Base-by-base conservation (phyloP, 169 alveolate genomes). In the Eimeria falciformis region DNA sequence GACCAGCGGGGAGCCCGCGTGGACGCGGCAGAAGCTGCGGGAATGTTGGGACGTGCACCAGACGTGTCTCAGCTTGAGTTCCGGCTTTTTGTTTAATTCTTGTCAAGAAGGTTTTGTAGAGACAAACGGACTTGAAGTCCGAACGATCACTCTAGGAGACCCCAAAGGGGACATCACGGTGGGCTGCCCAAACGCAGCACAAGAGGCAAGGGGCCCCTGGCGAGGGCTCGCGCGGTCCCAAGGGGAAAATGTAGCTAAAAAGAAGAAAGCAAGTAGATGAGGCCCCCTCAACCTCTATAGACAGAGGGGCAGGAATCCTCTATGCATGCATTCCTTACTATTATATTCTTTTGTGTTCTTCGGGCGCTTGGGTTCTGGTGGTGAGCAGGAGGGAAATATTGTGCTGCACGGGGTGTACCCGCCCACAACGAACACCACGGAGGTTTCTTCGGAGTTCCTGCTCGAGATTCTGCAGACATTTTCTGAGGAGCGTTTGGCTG, bases 31-130 rank as follows among this genome's bases (percentile, higher is more conserved):
- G 25, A 62, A 12, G 12, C 73, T 62, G 12, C 2, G 73, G 11
- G 73, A 62, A 29, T 62, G 73, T n/a, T 62, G 73, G 73, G 73
- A 62, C n/a, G 6, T 62, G 37, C 73, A 62, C 73, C n/a, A 62
- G 11, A 62, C 33, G 6, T 62, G 73, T n/a, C 25, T 62, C 33
- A 12, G 25, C 17, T n/a, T 62, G 37, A 18, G 37, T n/a, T 7
- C 12, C 12, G 73, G 73, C 12, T 9, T n/a, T 6, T 29, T 62
- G 11, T 62, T 62, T n/a, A n/a, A n/a, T 6, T 18, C 17, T 14
- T 62, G 73, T 29, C 37, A 62, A 62, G 73, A 62, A 62, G 73
- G 73, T 12, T 62, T 62, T 62, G n/a, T 62, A 62, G 73, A 62
- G 25, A 62, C n/a, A 29, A 62, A 62, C 25, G 73, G 37, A n/a